Evolutionary conservation across 805 yeast genomes (phyloP), one percentile per base, ranked within the genome.

Genomic region (Ogataea henricii): DNA sequence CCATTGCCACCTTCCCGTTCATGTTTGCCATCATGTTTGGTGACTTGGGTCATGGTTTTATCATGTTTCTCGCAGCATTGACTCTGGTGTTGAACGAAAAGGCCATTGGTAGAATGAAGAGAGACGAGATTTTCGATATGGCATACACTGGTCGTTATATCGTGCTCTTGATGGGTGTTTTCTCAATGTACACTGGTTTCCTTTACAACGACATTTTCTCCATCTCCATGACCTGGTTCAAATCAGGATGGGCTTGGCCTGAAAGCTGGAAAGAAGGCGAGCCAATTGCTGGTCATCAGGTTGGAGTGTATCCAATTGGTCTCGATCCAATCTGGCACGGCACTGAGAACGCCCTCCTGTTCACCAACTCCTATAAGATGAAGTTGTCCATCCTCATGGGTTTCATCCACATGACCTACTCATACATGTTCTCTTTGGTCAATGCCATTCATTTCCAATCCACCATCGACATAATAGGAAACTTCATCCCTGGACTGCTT

Each of bases 1-100:
- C 99, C 1, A 81, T 89, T 40, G 85, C 94, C 21, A 94, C 99
- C 0, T 94, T 94, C 74, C 99, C 99, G 20, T 94, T 94, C 67
- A 87, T 94, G 96, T 94, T 94, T 72, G 97, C 99, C 23, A 86
- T 94, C 60, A 94, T 94, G 99, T 94, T 94, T 74, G 99, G 99
- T 74, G 99, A 94, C 73, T 66, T 91, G 49, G 99, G 99, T 13
- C 99, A 94, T 72, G 99, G 99, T 5, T 78, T 90, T 50, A 79
- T 94, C 40, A 73, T 94, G 67, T 78, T 85, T 46, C 67, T 86
- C 47, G 88, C 89, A 14, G 96, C 95, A 1, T 69, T 81, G 44
- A 68, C 71, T 25, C 72, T 94, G 53, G 90, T 94, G 9, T 54
- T 82, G 42, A 84, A 86, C 64, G 99, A 94, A 68, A 77, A 75